Percentiles rank a stretch among this genome's conserved stretches.
These are phyloP conservation scores for Sporothrix humicola DNA, from an alignment of 2,329 filamentous ascomycete species.

Conservation along the genomic window DNA sequence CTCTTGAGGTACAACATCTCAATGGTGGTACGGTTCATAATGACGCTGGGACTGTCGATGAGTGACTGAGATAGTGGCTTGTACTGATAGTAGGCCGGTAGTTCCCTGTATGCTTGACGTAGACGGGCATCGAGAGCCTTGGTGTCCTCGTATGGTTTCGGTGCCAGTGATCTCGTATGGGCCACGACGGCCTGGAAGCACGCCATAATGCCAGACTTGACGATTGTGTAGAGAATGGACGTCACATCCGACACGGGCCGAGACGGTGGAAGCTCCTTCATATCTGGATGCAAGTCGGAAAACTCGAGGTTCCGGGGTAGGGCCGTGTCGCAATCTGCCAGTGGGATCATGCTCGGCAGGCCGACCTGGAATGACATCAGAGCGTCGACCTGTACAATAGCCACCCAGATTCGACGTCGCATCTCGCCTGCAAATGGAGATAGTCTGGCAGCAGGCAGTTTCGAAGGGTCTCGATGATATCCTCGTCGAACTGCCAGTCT, in stretches of 20 bases:
- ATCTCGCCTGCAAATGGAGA: conserved; percentile 50
- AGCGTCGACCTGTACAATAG: conserved; percentile 51
- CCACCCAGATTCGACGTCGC: conserved; percentile 49
- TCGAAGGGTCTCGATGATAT: conserved; percentile 49
- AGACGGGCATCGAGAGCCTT: conserved; percentile 2
- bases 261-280: conserved; percentile 43
- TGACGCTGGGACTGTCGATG: conserved; percentile 40
- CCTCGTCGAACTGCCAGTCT: conserved; percentile 51
- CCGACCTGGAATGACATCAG: conserved; percentile 55
- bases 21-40: conserved; percentile 42
- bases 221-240: conserved; percentile 41
- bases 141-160: not conserved
- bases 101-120: conserved; percentile 35
- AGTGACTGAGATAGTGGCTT: conserved; percentile 41
- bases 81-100: conserved; percentile 42
- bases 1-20: conserved; percentile 45
- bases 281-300: conserved; percentile 46
- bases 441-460: conserved; percentile 39
- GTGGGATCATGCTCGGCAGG: conserved; percentile 54
- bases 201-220: conserved; percentile 42
- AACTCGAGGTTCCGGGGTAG: conserved; percentile 50
- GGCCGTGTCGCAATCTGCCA: conserved; percentile 41
- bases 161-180: conserved; percentile 22
- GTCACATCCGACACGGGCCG: conserved; percentile 37
- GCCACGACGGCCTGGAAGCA: conserved; percentile 25